Evolutionary conservation across 2,329 filamentous ascomycete species (phyloP), one percentile per base, ranked within the genome.

Genomic region (Ophioceras dolichostomum): DNA sequence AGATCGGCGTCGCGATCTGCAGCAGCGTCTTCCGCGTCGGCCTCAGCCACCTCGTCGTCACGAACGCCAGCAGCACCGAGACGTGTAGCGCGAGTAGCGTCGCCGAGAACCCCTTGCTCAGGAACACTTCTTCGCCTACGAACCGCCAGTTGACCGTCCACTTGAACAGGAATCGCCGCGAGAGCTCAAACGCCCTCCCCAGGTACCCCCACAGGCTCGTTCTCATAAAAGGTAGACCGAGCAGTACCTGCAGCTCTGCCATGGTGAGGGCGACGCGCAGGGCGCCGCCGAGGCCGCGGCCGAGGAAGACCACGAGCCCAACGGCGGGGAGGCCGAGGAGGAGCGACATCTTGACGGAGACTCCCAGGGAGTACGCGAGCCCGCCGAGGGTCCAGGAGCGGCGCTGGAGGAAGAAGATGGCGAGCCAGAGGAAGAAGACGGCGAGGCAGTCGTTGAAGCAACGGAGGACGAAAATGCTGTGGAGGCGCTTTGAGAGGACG

Each of bases 71-170:
- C 18, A 95, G 67, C n/a, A 87, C 64, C 8, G 64, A 55, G 19
- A 65, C 63, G 54, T 95, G 86, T 39, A 74, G 52, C 2, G 58
- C 65, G 19, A 94, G 65, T 36, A 95, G 67, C 12, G 61, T 57
- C 14, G 79, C 48, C 19, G 86, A 75, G 53, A 94, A 93, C 2
- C 62, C 55, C 41, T 64, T 72, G 47, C 68, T 71, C 33, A 93
- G 69, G 50, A 98, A 98, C 0, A 64, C 59, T 6, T 83, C 73
- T 58, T 95, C 87, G 13, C 83, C 79, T n/a, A 95, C 61, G 55
- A 96, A 96, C 38, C 88, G 78, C 91, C 91, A 98, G 59, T 98
- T 98, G 47, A 98, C 91, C 0, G 91, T 98, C 91, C 91, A 98
- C 60, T 89, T 87, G 67, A 89, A 96, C 49, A 94, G 70, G 61